phyloP scores from a whole-genome alignment of 2,329 filamentous ascomycete species.

The Thielaviopsis punctulata region DNA sequence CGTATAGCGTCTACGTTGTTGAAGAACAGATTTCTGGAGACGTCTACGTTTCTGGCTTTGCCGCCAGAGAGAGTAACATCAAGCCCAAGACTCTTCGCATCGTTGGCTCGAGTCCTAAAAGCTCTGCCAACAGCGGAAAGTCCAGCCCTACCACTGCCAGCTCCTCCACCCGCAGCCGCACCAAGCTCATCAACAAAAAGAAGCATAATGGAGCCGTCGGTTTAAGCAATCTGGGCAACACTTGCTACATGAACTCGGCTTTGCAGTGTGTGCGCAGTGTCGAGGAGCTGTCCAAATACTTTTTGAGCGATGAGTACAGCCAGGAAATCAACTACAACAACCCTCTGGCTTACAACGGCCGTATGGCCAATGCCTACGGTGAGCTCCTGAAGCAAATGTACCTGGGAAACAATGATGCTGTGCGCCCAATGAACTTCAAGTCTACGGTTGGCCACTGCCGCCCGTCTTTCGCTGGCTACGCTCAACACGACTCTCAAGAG shows the following conservation, averaged over 20 bases:
- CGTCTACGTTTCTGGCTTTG: slow-evolving; percentile 27
- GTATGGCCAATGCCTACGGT: slow-evolving; percentile 73
- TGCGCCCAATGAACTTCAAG: slow-evolving; percentile 49
- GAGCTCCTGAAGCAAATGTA: slow-evolving; percentile 64
- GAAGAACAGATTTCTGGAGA: slow-evolving; percentile 56
- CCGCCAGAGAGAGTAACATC: neutral
- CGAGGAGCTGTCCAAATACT: slow-evolving; percentile 85
- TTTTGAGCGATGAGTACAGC: slow-evolving; percentile 57
- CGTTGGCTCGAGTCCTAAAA: slow-evolving; percentile 4
- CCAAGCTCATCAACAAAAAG: slow-evolving; percentile 51
- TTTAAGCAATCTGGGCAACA: slow-evolving; percentile 82
- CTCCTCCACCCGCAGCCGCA: slow-evolving; percentile 52
- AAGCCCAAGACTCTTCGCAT: slow-evolving; percentile 12
- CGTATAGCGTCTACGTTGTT: slow-evolving; percentile 61
- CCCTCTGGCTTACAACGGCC: slow-evolving; percentile 67
- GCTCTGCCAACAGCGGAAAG: slow-evolving; percentile 32
- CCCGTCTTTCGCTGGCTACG: slow-evolving; percentile 79
- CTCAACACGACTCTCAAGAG: slow-evolving; percentile 94
- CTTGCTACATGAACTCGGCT: slow-evolving; percentile 98
- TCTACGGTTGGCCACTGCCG: slow-evolving; percentile 45
- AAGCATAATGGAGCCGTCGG: slow-evolving; percentile 63
- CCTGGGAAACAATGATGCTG: slow-evolving; percentile 47
- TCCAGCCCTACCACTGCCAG: slow-evolving; percentile 46
- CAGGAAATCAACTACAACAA: slow-evolving; percentile 74
- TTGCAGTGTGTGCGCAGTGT: slow-evolving; percentile 88